Conservation (phyloP, 805 yeast genomes). For the Myxozyma monticola region DNA sequence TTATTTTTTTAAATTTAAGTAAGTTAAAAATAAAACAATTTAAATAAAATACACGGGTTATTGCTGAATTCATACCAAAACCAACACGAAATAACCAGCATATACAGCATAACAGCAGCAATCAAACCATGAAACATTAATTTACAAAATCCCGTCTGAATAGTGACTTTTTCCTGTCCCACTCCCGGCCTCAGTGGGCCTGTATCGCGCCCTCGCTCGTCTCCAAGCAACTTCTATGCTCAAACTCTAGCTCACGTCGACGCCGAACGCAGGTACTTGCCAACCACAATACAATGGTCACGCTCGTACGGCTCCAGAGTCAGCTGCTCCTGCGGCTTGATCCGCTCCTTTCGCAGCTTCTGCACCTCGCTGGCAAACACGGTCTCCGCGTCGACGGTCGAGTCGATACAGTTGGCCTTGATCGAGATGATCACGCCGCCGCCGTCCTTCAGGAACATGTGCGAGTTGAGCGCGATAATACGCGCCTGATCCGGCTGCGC, state of each 20-base stretch:
- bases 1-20: too few species aligned
- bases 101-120: background rate
- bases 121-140: constrained; percentile 17
- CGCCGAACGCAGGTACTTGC: constrained; percentile 78
- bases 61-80: constrained; percentile 11
- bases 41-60: constrained; percentile 1
- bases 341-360: constrained; percentile 97
- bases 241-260: background rate
- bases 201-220: background rate
- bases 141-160: constrained; percentile 21
- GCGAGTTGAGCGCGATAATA: constrained; percentile 97
- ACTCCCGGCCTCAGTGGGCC: constrained; percentile 6
- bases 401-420: constrained; percentile 99
- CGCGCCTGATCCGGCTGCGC: constrained; percentile 99
- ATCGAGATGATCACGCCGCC: constrained; percentile 99
- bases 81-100: constrained; percentile 6
- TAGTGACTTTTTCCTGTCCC: constrained; percentile 7
- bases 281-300: constrained; percentile 99
- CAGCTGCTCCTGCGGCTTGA: constrained; percentile 97
- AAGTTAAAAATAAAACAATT: background rate
- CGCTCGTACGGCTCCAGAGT: constrained; percentile 99
- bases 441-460: constrained; percentile 94
- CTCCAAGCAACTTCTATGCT: background rate
- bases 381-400: constrained; percentile 98
- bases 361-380: constrained; percentile 99